Percentiles rank a stretch among this genome's conserved stretches.
Evolutionary conservation across 495 filamentous ascomycete species (phyloP).

Genomic region (Penicillium silybi): DNA sequence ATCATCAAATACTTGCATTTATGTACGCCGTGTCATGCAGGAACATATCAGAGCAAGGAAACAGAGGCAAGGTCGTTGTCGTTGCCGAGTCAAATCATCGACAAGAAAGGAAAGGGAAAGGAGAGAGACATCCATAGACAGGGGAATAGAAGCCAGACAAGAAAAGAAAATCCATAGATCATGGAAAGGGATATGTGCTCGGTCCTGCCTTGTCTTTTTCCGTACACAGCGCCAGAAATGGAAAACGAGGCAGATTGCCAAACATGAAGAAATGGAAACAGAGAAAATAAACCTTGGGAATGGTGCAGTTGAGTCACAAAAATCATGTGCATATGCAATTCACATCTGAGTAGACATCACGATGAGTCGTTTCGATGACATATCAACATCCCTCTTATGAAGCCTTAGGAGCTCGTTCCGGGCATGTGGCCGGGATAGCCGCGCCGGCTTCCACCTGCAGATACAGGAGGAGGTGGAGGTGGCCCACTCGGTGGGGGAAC

Average conservation of each 20-base stretch:
- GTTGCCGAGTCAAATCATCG: constrained; percentile 12
- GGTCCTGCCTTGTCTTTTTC: neutral
- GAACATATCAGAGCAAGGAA: constrained; percentile 19
- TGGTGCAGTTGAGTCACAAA: neutral
- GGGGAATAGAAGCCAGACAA: constrained; percentile 1
- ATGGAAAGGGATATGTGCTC: neutral
- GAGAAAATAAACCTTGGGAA: neutral
- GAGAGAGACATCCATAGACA: neutral
- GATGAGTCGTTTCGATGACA: neutral
- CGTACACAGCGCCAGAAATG: neutral
- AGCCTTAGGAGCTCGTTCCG: constrained; percentile 4
- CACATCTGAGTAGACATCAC: constrained; percentile 5
- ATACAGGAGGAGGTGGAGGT: constrained; percentile 36
- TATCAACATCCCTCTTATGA: constrained; percentile 1
- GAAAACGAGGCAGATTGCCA: neutral
- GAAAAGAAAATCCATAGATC: neutral
- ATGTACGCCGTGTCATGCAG: constrained; percentile 30
- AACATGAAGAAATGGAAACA: neutral
- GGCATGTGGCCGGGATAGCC: constrained; percentile 26
- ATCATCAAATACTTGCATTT: constrained; percentile 20
- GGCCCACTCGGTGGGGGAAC: constrained; percentile 41
- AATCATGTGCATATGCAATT: constrained; percentile 9
- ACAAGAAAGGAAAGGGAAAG: neutral
- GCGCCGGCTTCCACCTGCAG: constrained; percentile 32
- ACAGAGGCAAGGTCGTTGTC: neutral